Evolutionary conservation across 2,329 filamentous ascomycete genomes (phyloP).

Genomic region (Pseudogymnoascus sp.): DNA sequence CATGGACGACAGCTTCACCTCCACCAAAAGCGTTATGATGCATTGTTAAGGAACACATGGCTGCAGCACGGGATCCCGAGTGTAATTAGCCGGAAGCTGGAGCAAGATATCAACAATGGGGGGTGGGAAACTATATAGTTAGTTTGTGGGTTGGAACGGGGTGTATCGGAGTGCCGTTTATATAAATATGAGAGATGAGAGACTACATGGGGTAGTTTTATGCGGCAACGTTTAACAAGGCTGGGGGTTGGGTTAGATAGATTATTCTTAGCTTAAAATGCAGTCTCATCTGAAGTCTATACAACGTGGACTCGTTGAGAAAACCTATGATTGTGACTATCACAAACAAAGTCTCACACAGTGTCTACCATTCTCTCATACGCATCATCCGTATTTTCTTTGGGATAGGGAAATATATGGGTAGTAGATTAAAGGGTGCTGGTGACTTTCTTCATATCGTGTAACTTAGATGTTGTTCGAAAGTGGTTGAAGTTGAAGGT

Average conservation of each 20-base stretch:
- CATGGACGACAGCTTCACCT: slow-evolving; percentile 84
- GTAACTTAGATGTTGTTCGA: background rate
- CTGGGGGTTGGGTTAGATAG: background rate
- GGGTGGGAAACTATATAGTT: slow-evolving; percentile 80
- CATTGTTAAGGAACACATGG: slow-evolving; percentile 77
- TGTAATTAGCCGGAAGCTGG: slow-evolving; percentile 79
- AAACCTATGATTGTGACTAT: background rate
- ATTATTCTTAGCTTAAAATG: background rate
- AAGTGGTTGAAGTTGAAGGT: background rate
- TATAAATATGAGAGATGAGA: background rate
- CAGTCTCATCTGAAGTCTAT: background rate
- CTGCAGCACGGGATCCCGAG: slow-evolving; percentile 80
- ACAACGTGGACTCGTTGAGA: background rate
- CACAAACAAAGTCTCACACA: too few species aligned
- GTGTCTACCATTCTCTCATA: too few species aligned
- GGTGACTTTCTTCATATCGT: too few species aligned
- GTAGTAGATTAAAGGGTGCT: too few species aligned
- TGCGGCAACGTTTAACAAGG: background rate
- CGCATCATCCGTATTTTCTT: too few species aligned
- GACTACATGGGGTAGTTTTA: background rate
- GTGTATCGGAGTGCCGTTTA: background rate
- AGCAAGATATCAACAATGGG: slow-evolving; percentile 93
- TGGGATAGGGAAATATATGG: too few species aligned
- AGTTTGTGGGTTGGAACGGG: background rate
- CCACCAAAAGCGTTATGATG: slow-evolving; percentile 90